phyloP scores from a whole-genome alignment of 768 basidiomycete genomes.

The Rhodotorula taiwanensis region DNA sequence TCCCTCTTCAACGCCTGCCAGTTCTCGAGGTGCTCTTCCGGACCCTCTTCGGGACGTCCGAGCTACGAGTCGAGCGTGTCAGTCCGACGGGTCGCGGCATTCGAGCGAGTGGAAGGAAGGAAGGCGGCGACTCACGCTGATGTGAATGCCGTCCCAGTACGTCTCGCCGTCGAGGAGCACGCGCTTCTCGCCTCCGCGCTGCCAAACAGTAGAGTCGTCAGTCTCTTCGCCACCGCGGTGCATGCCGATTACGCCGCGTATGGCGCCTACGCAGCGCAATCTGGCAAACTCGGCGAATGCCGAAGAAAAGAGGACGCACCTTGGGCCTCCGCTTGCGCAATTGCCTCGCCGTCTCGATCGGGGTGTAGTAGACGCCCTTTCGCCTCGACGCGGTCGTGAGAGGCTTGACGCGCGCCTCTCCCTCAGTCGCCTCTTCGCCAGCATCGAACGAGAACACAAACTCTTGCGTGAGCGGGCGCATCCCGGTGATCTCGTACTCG shows the following conservation, averaged over 20 bases:
- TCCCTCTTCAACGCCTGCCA: constrained; percentile 11
- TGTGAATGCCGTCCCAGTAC: constrained; percentile 32
- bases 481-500: constrained; percentile 31
- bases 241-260: too few species aligned
- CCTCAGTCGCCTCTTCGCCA: constrained; percentile 14
- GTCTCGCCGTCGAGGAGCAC: constrained; percentile 10
- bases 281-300: too few species aligned
- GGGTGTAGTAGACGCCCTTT: constrained; percentile 35
- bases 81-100: neutral
- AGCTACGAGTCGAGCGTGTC: neutral
- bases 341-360: neutral
- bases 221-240: too few species aligned
- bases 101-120: too few species aligned
- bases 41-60: constrained; percentile 9
- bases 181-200: constrained; percentile 16
- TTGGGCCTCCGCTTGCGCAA: constrained; percentile 31
- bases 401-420: constrained; percentile 11
- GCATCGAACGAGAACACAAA: constrained; percentile 32
- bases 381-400: constrained; percentile 8
- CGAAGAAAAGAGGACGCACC: too few species aligned
- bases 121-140: constrained; percentile 7
- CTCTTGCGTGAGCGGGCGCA: constrained; percentile 18
- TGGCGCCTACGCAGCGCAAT: too few species aligned
- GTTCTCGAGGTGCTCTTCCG: neutral
- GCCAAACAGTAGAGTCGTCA: neutral